These are phyloP conservation scores for Ogataea pini DNA, from an alignment of 805 yeast genomes.

Conservation along the genomic window DNA sequence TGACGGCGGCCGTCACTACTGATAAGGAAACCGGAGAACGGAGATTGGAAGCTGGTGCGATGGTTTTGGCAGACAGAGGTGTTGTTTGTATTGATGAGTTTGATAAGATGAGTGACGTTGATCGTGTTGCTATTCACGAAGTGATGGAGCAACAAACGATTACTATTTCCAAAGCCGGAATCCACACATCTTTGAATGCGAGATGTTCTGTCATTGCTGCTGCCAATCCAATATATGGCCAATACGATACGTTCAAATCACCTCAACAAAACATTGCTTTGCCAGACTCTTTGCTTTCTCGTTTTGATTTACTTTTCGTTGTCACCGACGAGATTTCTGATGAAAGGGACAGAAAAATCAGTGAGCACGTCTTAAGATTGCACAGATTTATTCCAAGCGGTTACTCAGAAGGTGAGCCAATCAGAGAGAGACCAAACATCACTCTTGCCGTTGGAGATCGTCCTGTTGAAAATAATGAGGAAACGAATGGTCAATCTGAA, in stretches of 20 bases:
- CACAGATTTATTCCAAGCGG: slow-evolving; percentile 90
- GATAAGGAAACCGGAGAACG: slow-evolving; percentile 98
- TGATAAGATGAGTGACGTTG: slow-evolving; percentile 96
- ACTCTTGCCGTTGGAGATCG: slow-evolving; percentile 81
- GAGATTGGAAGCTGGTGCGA: slow-evolving; percentile 97
- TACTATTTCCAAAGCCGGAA: slow-evolving; percentile 97
- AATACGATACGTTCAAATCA: slow-evolving; percentile 91
- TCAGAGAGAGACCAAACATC: slow-evolving; percentile 71
- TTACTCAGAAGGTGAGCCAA: slow-evolving; percentile 88
- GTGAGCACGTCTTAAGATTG: slow-evolving; percentile 93
- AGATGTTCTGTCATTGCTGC: slow-evolving; percentile 97
- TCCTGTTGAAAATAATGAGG: slow-evolving; percentile 45
- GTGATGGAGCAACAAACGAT: slow-evolving; percentile 99
- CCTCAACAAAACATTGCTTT: slow-evolving; percentile 96
- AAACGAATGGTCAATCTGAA: slow-evolving; percentile 49
- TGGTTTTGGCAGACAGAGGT: slow-evolving; percentile 98
- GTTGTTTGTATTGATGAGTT: slow-evolving; percentile 98
- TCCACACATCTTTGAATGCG: slow-evolving; percentile 93
- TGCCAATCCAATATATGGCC: slow-evolving; percentile 96
- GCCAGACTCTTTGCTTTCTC: slow-evolving; percentile 93
- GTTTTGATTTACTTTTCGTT: slow-evolving; percentile 92
- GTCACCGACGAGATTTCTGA: slow-evolving; percentile 95
- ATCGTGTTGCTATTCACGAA: slow-evolving; percentile 97
- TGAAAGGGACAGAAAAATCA: slow-evolving; percentile 76
- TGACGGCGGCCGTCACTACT: slow-evolving; percentile 96